Evolutionary conservation across 202 grass and related monocot species (phyloP).

Genomic region (Bolboschoenoplectus hybrid): DNA sequence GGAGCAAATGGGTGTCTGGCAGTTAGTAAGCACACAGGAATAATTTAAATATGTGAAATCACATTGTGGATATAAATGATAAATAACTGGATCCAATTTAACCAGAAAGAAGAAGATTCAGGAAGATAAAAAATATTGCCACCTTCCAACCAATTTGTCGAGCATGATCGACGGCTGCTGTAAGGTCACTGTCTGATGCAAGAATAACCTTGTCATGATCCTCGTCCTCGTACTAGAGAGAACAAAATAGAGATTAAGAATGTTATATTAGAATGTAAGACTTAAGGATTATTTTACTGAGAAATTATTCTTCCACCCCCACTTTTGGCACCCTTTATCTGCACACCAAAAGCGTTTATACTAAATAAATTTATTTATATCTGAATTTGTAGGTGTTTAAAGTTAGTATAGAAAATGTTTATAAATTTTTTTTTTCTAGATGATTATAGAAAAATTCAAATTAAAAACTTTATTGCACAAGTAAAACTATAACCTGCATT

Average conservation of each 20-base stretch:
- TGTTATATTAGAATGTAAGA: neutral
- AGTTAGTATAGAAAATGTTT: too few relatives aligned
- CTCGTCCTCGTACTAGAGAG: slow-evolving; percentile 83
- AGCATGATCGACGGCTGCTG: slow-evolving; percentile 84
- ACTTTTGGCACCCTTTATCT: too few relatives aligned
- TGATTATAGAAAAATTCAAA: too few relatives aligned
- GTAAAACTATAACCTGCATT: too few relatives aligned
- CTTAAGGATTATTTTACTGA: neutral
- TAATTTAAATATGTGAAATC: slow-evolving; percentile 7
- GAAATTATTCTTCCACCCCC: too few relatives aligned
- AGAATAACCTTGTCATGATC: slow-evolving; percentile 92
- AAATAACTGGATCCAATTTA: neutral
- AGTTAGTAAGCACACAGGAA: neutral
- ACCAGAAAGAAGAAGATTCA: neutral
- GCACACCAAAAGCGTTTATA: too few relatives aligned
- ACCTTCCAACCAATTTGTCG: slow-evolving; percentile 97
- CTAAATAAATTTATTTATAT: too few relatives aligned
- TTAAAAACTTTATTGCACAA: too few relatives aligned
- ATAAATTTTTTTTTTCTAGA: too few relatives aligned
- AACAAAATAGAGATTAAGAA: neutral
- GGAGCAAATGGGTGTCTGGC: neutral
- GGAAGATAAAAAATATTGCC: slow-evolving; percentile 31
- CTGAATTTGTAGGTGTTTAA: too few relatives aligned
- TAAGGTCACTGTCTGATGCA: slow-evolving; percentile 77
- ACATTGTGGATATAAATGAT: neutral